Evolutionary conservation across 108 stramenopile species (phyloP).

Genomic region (Craspedostauros australis): DNA sequence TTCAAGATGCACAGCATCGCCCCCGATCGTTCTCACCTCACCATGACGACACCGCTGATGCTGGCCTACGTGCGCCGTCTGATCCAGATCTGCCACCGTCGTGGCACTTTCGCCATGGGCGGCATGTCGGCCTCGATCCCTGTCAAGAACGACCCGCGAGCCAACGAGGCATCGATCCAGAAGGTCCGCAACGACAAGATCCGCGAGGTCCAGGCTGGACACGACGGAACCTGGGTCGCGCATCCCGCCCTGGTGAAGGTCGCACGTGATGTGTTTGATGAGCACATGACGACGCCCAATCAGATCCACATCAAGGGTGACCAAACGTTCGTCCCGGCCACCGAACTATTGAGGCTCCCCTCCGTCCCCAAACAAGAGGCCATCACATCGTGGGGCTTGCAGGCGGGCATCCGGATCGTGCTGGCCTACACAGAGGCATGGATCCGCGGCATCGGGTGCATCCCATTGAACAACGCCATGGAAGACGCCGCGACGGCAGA

Average conservation of each 20-base stretch:
- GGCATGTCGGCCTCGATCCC: constrained; percentile 93
- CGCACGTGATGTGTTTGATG: constrained; percentile 81
- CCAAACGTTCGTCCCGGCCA: constrained; percentile 42
- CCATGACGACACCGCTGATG: constrained; percentile 89
- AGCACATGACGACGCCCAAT: constrained; percentile 84
- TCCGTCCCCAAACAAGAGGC: constrained; percentile 53
- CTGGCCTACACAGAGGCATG: constrained; percentile 90
- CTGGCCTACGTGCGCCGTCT: constrained; percentile 83
- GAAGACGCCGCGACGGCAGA: constrained; percentile 97
- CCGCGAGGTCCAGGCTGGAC: constrained; percentile 84
- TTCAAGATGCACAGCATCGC: constrained; percentile 72
- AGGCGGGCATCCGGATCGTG: constrained; percentile 78
- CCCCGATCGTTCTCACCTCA: constrained; percentile 82
- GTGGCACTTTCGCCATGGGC: constrained; percentile 93
- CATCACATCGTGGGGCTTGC: constrained; percentile 66
- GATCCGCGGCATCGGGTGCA: constrained; percentile 90
- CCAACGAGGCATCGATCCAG: constrained; percentile 74
- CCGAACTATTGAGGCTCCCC: constrained; percentile 63
- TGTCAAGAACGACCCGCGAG: constrained; percentile 75
- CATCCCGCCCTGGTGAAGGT: constrained; percentile 87
- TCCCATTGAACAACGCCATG: constrained; percentile 88
- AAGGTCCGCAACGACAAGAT: constrained; percentile 83
- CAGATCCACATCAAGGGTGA: constrained; percentile 69
- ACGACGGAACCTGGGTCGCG: constrained; percentile 96
- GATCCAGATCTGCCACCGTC: constrained; percentile 89